These are phyloP conservation scores for Phyllostachys edulis DNA, from an alignment of 176 grass and related monocot genomes.

Conservation along the genomic window DNA sequence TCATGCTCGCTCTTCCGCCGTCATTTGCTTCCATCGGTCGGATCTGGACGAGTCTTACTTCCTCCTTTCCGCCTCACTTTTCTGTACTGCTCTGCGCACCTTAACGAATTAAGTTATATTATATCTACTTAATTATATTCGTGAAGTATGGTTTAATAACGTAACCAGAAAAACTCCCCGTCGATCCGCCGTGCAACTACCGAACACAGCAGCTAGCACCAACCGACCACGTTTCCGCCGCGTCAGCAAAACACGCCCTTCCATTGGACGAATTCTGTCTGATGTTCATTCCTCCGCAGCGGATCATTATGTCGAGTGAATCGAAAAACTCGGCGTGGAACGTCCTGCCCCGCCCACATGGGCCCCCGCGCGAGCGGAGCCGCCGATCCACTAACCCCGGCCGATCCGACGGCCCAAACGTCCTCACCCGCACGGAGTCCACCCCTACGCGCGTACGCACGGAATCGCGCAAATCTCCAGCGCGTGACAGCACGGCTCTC, in stretches of 20 bases:
- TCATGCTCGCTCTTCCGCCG: no score
- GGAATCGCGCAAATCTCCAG: neutral
- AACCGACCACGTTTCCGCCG: neutral
- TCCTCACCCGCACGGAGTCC: neutral
- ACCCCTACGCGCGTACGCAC: neutral
- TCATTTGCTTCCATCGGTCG: no score
- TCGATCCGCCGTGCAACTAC: neutral
- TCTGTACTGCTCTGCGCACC: no score
- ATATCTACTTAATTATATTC: no score
- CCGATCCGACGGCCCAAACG: conserved; percentile 13
- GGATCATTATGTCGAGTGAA: neutral
- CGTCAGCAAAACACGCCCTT: neutral
- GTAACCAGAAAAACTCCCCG: neutral
- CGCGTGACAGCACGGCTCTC: neutral
- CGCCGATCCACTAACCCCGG: neutral
- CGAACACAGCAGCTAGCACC: neutral
- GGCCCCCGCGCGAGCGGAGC: neutral
- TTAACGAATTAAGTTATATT: no score
- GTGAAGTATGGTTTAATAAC: no score
- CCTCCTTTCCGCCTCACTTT: no score
- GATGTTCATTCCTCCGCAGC: neutral
- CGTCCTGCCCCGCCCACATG: neutral
- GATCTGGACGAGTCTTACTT: no score
- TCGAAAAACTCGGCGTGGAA: conserved; percentile 9
- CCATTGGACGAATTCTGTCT: neutral